Base-by-base conservation (phyloP, 2,329 filamentous ascomycete genomes). In the Cladosporium phlei region DNA sequence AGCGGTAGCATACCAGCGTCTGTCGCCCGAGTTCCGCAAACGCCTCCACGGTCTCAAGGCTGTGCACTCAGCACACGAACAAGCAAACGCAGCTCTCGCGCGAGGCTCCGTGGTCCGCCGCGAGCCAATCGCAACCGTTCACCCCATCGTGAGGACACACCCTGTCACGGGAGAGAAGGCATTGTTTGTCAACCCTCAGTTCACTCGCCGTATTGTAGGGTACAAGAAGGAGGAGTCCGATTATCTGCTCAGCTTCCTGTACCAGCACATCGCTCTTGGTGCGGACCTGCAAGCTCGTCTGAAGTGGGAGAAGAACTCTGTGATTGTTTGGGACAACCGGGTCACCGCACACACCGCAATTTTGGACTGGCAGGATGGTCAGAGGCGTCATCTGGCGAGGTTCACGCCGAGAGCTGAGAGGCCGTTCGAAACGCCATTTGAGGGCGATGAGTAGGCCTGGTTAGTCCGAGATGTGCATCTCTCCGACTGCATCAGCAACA, bases 221-320 rank as follows among this genome's bases (percentile, higher is more conserved):
- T 79, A 84, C 60, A 94, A 95, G 69, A 87, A 88, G 62, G 88
- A 95, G 61, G 89, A 95, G 62, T 88, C 83, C 2, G 88, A 94
- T 53, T 75, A 76, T 38, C 70, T 90, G 8, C 73, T 90, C 49
- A 86, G 87, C 59, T 89, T 89, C 70, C 67, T 90, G 12, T 88
- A 83, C 62, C 79, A 88, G 59, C 86, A 89, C 59, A 80, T 88
- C 43, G 83, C 82, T 1, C 75, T 78, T 30, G 83, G 83, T 16
- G 79, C 83, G 39, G 85, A 89, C 60, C 79, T 88, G 63, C 86
- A 90, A 56, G 75, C 75, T 4, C 77, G 86, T 19, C 76, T 95
- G 39, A 85, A 83, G 64, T 94, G 88, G 88, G 80, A 81, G 56
- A 74, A 80, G 33, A 78, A 80, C n/a, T 91, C 86, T 0, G 87